These are phyloP conservation scores for Mortierella sp. DNA, from an alignment of 371 early-diverging fungal genomes.

Conservation along the genomic window DNA sequence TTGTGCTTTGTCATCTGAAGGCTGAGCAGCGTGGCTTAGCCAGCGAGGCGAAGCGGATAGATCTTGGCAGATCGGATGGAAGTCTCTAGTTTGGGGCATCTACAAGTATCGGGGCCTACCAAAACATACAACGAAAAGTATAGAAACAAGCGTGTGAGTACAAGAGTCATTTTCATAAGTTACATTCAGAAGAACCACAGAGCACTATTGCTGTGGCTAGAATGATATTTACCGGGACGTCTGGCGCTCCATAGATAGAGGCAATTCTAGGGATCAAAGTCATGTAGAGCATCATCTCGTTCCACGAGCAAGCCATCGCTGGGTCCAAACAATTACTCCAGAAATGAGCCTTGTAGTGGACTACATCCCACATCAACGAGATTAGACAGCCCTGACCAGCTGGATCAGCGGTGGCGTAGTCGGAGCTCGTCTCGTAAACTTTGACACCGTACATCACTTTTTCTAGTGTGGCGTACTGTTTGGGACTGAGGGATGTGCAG, in stretches of 20 bases:
- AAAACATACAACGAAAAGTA: background rate
- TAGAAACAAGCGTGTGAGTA: background rate
- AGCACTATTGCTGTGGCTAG: no score
- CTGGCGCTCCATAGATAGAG: constrained; percentile 17
- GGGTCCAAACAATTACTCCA: constrained; percentile 33
- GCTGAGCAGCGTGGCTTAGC: background rate
- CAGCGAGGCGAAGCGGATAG: background rate
- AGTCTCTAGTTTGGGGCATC: background rate
- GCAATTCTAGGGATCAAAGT: constrained; percentile 27
- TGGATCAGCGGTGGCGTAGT: constrained; percentile 11
- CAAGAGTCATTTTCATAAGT: background rate
- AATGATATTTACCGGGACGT: constrained; percentile 19
- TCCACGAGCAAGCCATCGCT: constrained; percentile 18
- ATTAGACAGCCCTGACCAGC: constrained; percentile 13
- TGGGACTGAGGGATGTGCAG: constrained; percentile 5
- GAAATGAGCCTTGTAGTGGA: constrained; percentile 37
- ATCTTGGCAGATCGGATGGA: background rate
- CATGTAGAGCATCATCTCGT: constrained; percentile 41
- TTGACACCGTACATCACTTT: constrained; percentile 22
- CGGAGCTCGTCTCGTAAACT: background rate
- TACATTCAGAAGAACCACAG: background rate
- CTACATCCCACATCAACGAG: constrained; percentile 30
- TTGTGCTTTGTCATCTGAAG: background rate
- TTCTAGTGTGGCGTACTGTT: constrained; percentile 17
- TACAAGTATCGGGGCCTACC: background rate